Percentiles rank a stretch among this genome's conserved stretches.
These are phyloP conservation scores for Astragalus membranaceus DNA, from an alignment of 306 rosid species.

Conservation along the genomic window DNA sequence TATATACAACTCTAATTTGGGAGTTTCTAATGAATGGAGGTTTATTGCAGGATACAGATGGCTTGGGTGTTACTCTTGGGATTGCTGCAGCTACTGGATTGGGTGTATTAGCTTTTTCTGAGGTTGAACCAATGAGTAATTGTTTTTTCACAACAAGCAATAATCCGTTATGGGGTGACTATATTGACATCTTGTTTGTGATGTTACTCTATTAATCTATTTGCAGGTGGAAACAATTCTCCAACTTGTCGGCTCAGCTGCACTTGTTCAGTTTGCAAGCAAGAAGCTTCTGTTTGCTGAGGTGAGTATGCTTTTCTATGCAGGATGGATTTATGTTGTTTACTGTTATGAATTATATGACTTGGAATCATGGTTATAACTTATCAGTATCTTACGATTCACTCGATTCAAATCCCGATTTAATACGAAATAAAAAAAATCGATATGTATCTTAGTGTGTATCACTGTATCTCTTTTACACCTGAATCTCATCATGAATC, in stretches of 20 bases:
- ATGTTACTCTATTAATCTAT: conserved; percentile 2
- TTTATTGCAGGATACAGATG: conserved; percentile 57
- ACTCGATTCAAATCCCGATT: too few species aligned
- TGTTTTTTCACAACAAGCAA: background rate
- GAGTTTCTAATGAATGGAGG: conserved; percentile 15
- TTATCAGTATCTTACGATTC: too few species aligned
- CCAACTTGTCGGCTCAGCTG: conserved; percentile 83
- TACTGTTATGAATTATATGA: too few species aligned
- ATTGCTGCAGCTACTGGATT: conserved; percentile 70
- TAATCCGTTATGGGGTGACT: background rate
- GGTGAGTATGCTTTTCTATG: conserved; percentile 35
- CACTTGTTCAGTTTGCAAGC: conserved; percentile 73
- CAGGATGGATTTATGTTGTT: too few species aligned
- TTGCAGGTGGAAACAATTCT: conserved; percentile 81
- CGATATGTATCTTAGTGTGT: too few species aligned
- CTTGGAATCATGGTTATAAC: too few species aligned
- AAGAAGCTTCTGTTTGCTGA: conserved; percentile 83
- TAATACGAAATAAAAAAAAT: too few species aligned
- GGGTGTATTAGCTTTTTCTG: conserved; percentile 61
- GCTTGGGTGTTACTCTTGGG: conserved; percentile 51
- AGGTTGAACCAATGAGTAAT: conserved; percentile 43
- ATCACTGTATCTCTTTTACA: too few species aligned
- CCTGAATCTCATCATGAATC: too few species aligned
- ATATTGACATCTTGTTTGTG: background rate
- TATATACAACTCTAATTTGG: too few species aligned